Evolutionary conservation across 768 basidiomycete species (phyloP), one percentile per base, ranked within the genome.

Genomic region (Suillus hirtellus): DNA sequence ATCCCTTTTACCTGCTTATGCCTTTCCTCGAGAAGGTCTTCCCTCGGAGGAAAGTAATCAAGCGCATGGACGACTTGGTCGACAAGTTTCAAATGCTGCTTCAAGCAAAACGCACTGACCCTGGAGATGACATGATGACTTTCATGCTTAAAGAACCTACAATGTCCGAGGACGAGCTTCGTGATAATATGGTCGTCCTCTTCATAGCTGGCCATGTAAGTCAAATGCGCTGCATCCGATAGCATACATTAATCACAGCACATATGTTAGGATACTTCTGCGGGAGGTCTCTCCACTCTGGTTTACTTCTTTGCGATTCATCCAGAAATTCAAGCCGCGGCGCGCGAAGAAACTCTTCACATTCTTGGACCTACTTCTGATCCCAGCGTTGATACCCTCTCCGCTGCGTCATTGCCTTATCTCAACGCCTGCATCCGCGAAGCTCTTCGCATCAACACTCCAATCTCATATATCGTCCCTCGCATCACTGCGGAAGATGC

Each of bases 131-230:
- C 58, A 68, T 79, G 62, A 62, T 78, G 35, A 76, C 75, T 50
- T 78, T 74, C 60, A 69, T 79, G 66, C 60, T 79, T 53, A 71
- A 77, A 62, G 75, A 78, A 27, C 64, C 71, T 1, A 66, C 69
- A 17, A 68, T 78, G 66, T 66, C 75, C 17, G 71, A 74, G 60
- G 69, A 72, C 64, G 79, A 80, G 50, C 66, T 73, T 37, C 72
- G 74, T 11, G 74, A 76, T 47, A 79, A 80, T 66, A 71, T 79
- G 60, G 69, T 75, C 31, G 71, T 79, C 46, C 66, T 79, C 11
- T 80, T 80, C 67, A 75, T 76, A 27, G 78, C 77, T 9, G 79
- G 79, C 1, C 79, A 80, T 63, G 78, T 79, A 62, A 37, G 73
- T 64, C 19, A 34, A 11, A 27, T 10, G 46, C 34, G 14, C 4